Evolutionary conservation across 1,284 basidiomycete genomes (phyloP), one percentile per base, ranked within the genome.

Genomic region (Sanghuangporus baumii): DNA sequence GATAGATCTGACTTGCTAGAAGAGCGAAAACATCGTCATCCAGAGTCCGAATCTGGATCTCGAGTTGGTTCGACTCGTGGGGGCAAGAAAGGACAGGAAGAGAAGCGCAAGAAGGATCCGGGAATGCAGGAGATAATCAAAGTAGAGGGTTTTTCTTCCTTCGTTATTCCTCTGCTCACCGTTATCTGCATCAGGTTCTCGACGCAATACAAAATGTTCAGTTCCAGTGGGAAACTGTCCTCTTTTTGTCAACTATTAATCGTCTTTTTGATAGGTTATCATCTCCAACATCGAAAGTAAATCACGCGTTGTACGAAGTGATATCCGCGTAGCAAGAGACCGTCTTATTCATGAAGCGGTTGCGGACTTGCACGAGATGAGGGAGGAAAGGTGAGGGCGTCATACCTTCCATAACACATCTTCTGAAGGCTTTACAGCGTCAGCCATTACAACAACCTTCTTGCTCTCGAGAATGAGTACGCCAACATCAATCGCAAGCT

Each of bases 391-490:
- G 80, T 81, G n/a, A 20, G 50, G 55, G 0, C 40, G 58, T 20
- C 20, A n/a, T 37, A 16, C 52, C 18, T 54, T 37, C 14, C 3
- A 26, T 31, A 37, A n/a, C 1, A 7, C 14, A 54, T 18, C 16
- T 16, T 14, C 36, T 54, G 52, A 54, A 6, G 6, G 16, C 46
- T 50, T 31, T 65, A 52, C 63, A 79, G 82, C 62, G 72, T 76
- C 52, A 68, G 64, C 31, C 75, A 78, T 63, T 78, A 76, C 68
- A 78, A 80, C 65, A 65, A 60, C 41, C 68, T 82, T 8, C 71
- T 81, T 36, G 70, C 70, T 40, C 71, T 81, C 20, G 78, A 81
- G 65, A 74, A 76, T 47, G 73, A 76, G 51, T 81, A 81, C 62
- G 73, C 77, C 40, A 72, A 70, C 38, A 68, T 72, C 50, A 71